These are phyloP conservation scores for Epichloe hybrida DNA, from an alignment of 2,329 filamentous ascomycete genomes.

Conservation along the genomic window DNA sequence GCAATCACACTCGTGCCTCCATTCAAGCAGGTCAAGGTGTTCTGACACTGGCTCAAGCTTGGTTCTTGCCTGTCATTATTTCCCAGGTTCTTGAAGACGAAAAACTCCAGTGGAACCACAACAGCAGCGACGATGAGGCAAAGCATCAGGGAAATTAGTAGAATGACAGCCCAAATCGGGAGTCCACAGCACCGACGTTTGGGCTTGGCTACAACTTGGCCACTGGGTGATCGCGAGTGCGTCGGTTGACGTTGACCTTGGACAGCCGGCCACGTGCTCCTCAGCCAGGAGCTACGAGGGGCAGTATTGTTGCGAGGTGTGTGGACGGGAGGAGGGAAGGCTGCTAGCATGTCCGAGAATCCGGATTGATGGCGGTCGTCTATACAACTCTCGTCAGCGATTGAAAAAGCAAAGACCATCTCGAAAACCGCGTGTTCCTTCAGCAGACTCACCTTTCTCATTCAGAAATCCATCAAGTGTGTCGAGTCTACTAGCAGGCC, in stretches of 20 bases:
- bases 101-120: conserved; percentile 57
- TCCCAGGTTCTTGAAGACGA: conserved; percentile 41
- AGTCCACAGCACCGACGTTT: conserved; percentile 67
- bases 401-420: neutral
- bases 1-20: too few species aligned
- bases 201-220: conserved; percentile 11
- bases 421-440: neutral
- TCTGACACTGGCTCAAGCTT: too few species aligned
- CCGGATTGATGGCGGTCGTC: conserved; percentile 36
- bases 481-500: conserved; percentile 46
- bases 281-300: conserved; percentile 33
- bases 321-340: conserved; percentile 51
- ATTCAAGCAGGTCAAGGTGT: too few species aligned
- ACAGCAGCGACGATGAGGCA: conserved; percentile 68
- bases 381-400: conserved; percentile 9
- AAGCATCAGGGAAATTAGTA: conserved; percentile 50
- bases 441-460: conserved; percentile 24
- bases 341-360: conserved; percentile 51
- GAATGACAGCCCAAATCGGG: conserved; percentile 62
- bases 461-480: conserved; percentile 37
- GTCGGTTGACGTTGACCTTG: conserved; percentile 10
- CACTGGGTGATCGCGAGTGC: conserved; percentile 6
- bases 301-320: conserved; percentile 26
- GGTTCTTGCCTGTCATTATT: too few species aligned
- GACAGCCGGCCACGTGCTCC: conserved; percentile 36